Conservation (phyloP, 129 eudicot species). For the Erigeron canadensis region DNA sequence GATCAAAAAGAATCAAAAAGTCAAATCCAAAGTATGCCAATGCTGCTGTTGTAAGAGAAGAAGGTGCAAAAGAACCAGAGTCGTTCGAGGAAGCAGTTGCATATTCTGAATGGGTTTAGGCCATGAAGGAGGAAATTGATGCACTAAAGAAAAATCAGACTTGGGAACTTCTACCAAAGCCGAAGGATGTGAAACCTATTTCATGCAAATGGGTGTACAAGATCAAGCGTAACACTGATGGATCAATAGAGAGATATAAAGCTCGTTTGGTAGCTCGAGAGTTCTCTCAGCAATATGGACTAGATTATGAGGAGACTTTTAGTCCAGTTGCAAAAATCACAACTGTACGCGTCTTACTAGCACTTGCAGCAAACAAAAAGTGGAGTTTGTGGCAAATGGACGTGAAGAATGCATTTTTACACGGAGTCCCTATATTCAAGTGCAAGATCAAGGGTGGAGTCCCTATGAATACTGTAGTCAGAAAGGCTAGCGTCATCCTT, state of each 20-base stretch:
- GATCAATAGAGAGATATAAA: background rate
- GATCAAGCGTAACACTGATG: background rate
- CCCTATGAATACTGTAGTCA: too few species aligned
- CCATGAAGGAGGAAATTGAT: constrained; percentile 17
- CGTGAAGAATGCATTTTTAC: background rate
- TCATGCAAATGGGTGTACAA: constrained; percentile 16
- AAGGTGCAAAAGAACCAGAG: constrained; percentile 4
- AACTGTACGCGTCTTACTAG: background rate
- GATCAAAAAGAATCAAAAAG: constrained; percentile 24
- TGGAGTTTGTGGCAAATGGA: background rate
- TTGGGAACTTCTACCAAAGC: constrained; percentile 12
- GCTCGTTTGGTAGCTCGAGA: background rate
- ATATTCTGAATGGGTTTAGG: background rate
- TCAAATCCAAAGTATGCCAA: constrained; percentile 30
- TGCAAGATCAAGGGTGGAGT: too few species aligned
- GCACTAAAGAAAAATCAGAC: constrained; percentile 23
- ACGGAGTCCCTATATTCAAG: too few species aligned
- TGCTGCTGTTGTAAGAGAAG: constrained; percentile 22
- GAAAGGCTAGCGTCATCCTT: too few species aligned
- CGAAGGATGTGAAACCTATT: background rate
- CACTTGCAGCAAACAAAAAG: background rate
- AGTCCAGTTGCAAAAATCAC: background rate
- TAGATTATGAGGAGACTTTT: background rate
- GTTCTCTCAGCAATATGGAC: background rate
- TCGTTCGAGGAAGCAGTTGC: constrained; percentile 26